phyloP scores from a whole-genome alignment of 2,329 filamentous ascomycete genomes.

The Calonectria pauciramosa region DNA sequence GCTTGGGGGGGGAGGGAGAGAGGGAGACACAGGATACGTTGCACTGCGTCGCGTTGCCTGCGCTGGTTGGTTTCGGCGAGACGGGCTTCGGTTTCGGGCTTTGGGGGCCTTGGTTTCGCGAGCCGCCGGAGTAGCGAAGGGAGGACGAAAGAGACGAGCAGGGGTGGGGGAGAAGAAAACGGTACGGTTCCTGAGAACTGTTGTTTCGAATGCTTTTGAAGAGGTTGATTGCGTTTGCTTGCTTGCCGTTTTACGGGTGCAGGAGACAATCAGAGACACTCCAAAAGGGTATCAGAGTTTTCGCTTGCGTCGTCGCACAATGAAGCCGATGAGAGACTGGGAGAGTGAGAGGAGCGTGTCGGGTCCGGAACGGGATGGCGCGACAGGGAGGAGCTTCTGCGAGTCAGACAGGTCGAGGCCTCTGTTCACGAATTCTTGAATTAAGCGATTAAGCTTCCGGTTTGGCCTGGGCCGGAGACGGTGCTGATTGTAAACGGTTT shows the following conservation, averaged over 20 bases:
- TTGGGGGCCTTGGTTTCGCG: conserved; percentile 22
- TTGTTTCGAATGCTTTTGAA: background rate
- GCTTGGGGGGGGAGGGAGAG: background rate
- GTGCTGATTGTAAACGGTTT: conserved; percentile 10
- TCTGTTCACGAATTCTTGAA: conserved; percentile 13
- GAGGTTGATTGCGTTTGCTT: conserved; percentile 7
- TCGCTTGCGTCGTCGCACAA: conserved; percentile 26
- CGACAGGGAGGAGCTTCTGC: conserved; percentile 12
- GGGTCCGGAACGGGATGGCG: conserved; percentile 21
- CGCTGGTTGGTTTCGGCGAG: conserved; percentile 17
- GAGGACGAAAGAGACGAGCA: background rate
- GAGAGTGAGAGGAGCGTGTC: background rate
- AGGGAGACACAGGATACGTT: conserved; percentile 12
- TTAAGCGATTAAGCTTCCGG: conserved; percentile 24
- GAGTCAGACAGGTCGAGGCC: conserved; percentile 39
- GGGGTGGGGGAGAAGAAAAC: background rate
- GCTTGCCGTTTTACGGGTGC: conserved; percentile 23
- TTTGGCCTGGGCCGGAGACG: conserved; percentile 12
- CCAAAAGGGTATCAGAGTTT: conserved; percentile 15
- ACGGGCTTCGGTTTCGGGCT: conserved; percentile 25
- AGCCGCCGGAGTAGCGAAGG: conserved; percentile 24
- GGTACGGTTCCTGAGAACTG: background rate
- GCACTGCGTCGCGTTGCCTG: conserved; percentile 8
- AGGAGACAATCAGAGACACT: conserved; percentile 15
- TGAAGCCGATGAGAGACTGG: conserved; percentile 10